Base-by-base conservation (phyloP, 2,329 filamentous ascomycete genomes). In the Alternaria sp. region DNA sequence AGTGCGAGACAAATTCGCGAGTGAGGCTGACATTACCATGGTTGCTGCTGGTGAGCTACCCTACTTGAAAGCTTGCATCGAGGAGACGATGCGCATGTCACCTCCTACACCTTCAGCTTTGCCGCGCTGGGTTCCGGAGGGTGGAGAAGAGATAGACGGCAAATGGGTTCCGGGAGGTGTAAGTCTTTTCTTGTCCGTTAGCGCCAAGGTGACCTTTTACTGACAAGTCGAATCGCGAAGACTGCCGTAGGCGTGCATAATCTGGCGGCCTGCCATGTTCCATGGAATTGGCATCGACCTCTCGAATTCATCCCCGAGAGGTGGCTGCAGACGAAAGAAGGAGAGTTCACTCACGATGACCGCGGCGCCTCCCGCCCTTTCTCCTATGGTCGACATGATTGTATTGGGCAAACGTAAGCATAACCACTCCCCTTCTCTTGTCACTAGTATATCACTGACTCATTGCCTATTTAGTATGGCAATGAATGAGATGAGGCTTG, bases 361-460 rank as follows among this genome's bases (percentile, higher is more conserved):
- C 52, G 52, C 12, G 52, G 52, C 5, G 52, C 52, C 16, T 54
- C 52, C 14, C 52, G 52, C 12, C 52, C 52, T 22, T 54, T 54
- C 32, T 54, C 52, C 8, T 54, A 54, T 8, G 52, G 52, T 22
- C 38, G 52, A 48, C 52, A 55, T 48, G 52, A 55, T 41, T 55
- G 42, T 11, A 55, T 55, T 9, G 52, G 52, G 24, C 52, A 48
- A 14, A 55, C 32, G 43, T 55, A 55, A 55, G 52, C n/a, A 22
- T 11, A 5, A 2, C 11, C 34, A n/a, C 16, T 22, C 20, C 34
- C 20, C 24, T 16, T 2, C 43, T 39, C 9, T 30, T 41, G 32
- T n/a, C 20, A n/a, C n/a, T 48, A n/a, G 7, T n/a, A 28, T 6
- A 28, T 34, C 1, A 8, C 52, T 55, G 18, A 55, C 43, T 16